Evolutionary conservation across 2,329 filamentous ascomycete species (phyloP).

Genomic region (Stachybotrys elegans): DNA sequence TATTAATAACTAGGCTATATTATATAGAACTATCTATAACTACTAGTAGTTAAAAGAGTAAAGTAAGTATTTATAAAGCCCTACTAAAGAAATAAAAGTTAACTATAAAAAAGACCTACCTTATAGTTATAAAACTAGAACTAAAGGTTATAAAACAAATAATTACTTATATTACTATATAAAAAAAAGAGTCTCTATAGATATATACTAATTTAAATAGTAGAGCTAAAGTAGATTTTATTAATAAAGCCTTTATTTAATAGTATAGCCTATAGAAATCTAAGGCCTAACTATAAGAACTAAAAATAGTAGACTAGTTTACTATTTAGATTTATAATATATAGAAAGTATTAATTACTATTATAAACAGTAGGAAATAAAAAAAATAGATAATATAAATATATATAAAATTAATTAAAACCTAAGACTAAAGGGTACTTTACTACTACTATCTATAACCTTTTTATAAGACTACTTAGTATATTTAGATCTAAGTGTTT

Average conservation of each 20-base stretch:
- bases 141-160: neutral
- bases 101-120: neutral
- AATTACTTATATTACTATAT: neutral
- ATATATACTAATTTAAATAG: neutral
- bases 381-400: neutral
- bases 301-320: neutral
- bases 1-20: neutral
- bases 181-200: neutral
- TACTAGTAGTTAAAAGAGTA: neutral
- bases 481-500: neutral
- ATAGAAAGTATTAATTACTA: neutral
- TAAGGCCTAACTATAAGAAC: neutral
- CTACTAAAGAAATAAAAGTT: too few species aligned
- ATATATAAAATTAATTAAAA: neutral
- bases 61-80: too few species aligned
- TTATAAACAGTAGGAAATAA: neutral
- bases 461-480: neutral
- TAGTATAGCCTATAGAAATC: neutral
- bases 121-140: neutral
- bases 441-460: neutral
- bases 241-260: neutral
- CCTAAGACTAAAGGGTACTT: neutral
- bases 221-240: neutral
- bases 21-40: neutral
- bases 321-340: neutral